These are phyloP conservation scores for Cercophora sp. DNA, from an alignment of 495 filamentous ascomycete species.

Conservation along the genomic window DNA sequence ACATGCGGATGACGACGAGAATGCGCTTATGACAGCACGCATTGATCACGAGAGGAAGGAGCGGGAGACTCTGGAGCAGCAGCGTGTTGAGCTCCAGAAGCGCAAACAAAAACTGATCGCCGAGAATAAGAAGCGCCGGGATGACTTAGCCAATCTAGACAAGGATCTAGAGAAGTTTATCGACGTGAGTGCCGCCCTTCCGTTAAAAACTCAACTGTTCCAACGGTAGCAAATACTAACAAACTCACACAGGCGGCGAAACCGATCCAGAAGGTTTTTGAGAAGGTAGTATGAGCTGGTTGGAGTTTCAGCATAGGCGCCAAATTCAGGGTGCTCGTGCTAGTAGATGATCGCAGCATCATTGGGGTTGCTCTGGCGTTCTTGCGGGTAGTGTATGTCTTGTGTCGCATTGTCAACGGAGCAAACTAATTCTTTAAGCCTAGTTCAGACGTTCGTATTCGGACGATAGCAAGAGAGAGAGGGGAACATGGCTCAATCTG, in stretches of 20 bases:
- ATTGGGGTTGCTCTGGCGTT: too few species aligned
- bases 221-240: not conserved
- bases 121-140: slow-evolving; percentile 92
- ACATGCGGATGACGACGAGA: slow-evolving; percentile 61
- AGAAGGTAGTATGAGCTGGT: slow-evolving; percentile 65
- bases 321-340: too few species aligned
- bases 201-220: too few species aligned
- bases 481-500: too few species aligned
- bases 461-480: too few species aligned
- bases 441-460: too few species aligned
- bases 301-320: too few species aligned
- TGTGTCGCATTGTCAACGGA: too few species aligned
- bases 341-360: too few species aligned
- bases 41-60: slow-evolving; percentile 88
- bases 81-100: slow-evolving; percentile 79
- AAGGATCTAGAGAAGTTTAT: slow-evolving; percentile 89
- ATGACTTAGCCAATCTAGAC: slow-evolving; percentile 84
- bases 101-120: slow-evolving; percentile 87
- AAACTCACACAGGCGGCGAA: slow-evolving; percentile 61
- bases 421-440: too few species aligned
- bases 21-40: slow-evolving; percentile 82
- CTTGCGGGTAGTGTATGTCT: too few species aligned
- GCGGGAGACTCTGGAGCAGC: slow-evolving; percentile 81
- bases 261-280: slow-evolving; percentile 78
- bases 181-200: slow-evolving; percentile 47